phyloP scores from a whole-genome alignment of 306 rosid genomes.

The Pterocarpus macrocarpus region DNA sequence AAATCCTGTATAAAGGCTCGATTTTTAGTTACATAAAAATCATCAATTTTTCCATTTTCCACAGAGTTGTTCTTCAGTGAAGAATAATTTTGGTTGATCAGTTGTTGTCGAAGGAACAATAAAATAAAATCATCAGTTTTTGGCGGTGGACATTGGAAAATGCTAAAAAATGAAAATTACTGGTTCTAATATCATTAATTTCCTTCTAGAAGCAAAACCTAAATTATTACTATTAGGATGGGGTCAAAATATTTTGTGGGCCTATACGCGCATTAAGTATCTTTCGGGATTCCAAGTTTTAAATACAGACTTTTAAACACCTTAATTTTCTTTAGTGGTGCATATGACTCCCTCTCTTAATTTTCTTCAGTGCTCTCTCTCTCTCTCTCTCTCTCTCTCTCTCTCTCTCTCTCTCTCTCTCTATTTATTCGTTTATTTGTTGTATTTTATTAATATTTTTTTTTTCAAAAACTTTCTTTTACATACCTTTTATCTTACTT shows the following conservation, averaged over 20 bases:
- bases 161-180: no score
- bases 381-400: no score
- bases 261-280: no score
- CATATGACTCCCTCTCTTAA: no score
- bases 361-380: no score
- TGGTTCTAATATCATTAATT: not conserved
- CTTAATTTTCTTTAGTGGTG: no score
- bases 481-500: not conserved
- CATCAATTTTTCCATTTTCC: no score
- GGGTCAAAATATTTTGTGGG: not conserved
- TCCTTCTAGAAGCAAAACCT: not conserved
- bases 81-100: not conserved
- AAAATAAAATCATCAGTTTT: no score
- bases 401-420: not conserved
- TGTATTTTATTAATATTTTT: not conserved
- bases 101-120: not conserved
- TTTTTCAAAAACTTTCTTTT: not conserved
- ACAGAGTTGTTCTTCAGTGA: not conserved
- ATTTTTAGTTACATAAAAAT: no score
- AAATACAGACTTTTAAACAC: no score
- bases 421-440: not conserved
- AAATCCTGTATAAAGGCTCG: no score
- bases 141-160: not conserved
- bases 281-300: no score
- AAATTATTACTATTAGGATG: not conserved